Evolutionary conservation across 148 eudicot genomes (phyloP).

Genomic region (Rhododendron molle): DNA sequence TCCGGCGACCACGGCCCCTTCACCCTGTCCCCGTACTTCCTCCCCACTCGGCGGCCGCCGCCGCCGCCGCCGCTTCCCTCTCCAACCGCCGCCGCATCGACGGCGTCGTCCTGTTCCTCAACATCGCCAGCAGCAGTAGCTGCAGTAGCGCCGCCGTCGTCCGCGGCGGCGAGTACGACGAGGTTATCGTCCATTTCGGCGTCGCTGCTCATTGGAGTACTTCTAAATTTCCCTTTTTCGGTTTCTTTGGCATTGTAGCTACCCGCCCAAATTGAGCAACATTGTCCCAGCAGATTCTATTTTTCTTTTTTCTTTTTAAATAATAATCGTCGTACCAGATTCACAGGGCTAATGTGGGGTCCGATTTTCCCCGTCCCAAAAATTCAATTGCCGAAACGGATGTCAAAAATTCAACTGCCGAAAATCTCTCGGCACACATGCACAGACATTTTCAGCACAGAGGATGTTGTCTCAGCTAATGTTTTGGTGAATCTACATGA

Average conservation of each 20-base stretch:
- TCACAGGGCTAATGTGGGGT: no score
- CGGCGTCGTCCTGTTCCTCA: constrained; percentile 1
- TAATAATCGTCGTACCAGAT: no score
- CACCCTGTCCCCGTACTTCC: constrained; percentile 29
- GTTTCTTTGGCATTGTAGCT: not conserved
- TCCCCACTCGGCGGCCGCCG: constrained; percentile 10
- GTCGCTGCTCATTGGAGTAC: not conserved
- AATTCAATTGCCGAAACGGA: no score
- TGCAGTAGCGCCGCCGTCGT: not conserved
- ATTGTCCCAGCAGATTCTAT: not conserved
- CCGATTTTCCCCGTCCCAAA: no score
- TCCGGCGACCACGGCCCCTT: constrained; percentile 73
- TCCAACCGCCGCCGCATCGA: not conserved
- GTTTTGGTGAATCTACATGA: no score
- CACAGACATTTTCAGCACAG: no score
- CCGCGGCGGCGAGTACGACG: not conserved
- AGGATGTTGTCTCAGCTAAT: no score
- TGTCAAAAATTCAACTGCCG: no score
- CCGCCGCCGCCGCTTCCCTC: constrained; percentile 14
- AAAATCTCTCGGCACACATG: no score
- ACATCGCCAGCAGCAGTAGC: not conserved
- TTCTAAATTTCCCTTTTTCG: no score
- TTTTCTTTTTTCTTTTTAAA: no score
- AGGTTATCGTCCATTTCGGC: not conserved
- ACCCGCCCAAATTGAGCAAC: constrained; percentile 5